Base-by-base conservation (phyloP, 768 basidiomycete species). In the Inosperma sp. region DNA sequence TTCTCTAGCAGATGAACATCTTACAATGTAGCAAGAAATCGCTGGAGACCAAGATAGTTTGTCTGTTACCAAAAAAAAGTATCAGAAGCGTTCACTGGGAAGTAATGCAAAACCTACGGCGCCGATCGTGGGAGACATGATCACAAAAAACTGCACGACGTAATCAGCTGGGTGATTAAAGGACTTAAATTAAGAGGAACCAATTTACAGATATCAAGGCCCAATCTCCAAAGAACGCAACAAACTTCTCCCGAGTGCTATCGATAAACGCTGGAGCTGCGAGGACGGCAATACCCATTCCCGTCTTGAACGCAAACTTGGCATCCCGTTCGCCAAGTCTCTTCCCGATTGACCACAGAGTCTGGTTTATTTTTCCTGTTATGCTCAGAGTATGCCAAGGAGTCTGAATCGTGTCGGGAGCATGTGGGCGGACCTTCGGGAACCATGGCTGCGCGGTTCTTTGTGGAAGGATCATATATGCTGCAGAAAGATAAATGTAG, bases 191-290 rank as follows among this genome's bases (percentile, higher is more conserved):
- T 13, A 9, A 7, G 21, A 44, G 9, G 16, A 3, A 26, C 7
- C 30, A 23, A 71, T 79, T 62, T 54, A 89, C 92, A 37, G 93
- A 93, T 47, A 98, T 89, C 61, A 99, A 70, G 1, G 93, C 93
- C 95, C 95, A 99, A 69, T 97, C 93, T 29, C 94, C 94, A 59
- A 84, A 80, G 59, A 86, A 93, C 40, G 83, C 78, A 35, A 89
- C 72, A 61, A 96, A 97, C 3, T 81, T 66, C 4, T 83, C 84
- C 21, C 93, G 74, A 1, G 88, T 93, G 14, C 66, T 54, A 47
- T 88, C 86, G 52, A 89, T 83, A 67, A 95, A 97, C 0, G 94
- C 94, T 2, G 94, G 93, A 0, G 86, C 77, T 0, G 93, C 86
- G 3, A 98, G 72, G 21, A 96, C 67, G 0, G 89, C 87, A 35